A percentile compares a stretch with the other conserved stretches of the same genome.
Evolutionary conservation across 106 monocot genomes (phyloP).

Genomic region (Platanthera guangdongensis): DNA sequence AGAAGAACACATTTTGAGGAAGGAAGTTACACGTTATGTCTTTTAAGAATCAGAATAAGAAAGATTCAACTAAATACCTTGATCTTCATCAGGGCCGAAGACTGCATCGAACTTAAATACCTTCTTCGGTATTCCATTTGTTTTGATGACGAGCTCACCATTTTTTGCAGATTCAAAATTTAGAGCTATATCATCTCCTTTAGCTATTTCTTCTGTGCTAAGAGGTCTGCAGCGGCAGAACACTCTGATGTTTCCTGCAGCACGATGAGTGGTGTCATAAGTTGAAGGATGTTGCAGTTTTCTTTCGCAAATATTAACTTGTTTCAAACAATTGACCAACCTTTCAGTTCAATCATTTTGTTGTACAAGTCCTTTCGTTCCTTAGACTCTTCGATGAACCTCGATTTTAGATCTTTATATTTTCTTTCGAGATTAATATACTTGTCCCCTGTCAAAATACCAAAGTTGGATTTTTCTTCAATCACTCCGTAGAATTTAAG

Average conservation of each 20-base stretch:
- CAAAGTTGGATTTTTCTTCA: background rate
- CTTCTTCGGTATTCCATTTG: constrained; percentile 57
- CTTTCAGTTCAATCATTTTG: constrained; percentile 79
- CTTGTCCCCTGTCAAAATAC: constrained; percentile 30
- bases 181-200: constrained; percentile 45
- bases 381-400: constrained; percentile 58
- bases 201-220: constrained; percentile 53
- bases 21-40: background rate
- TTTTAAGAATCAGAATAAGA: background rate
- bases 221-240: constrained; percentile 84
- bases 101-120: constrained; percentile 78
- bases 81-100: constrained; percentile 74
- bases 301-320: background rate
- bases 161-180: constrained; percentile 87
- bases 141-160: constrained; percentile 62
- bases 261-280: background rate
- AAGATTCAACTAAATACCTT: constrained; percentile 38
- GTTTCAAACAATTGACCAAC: constrained; percentile 20
- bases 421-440: constrained; percentile 31
- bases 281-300: background rate
- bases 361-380: constrained; percentile 71
- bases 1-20: background rate
- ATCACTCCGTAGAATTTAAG: background rate
- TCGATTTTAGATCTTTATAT: constrained; percentile 38
- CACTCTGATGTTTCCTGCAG: constrained; percentile 86